Evolutionary conservation across 768 basidiomycete genomes (phyloP), one percentile per base, ranked within the genome.

Genomic region (Kwoniella sp.): DNA sequence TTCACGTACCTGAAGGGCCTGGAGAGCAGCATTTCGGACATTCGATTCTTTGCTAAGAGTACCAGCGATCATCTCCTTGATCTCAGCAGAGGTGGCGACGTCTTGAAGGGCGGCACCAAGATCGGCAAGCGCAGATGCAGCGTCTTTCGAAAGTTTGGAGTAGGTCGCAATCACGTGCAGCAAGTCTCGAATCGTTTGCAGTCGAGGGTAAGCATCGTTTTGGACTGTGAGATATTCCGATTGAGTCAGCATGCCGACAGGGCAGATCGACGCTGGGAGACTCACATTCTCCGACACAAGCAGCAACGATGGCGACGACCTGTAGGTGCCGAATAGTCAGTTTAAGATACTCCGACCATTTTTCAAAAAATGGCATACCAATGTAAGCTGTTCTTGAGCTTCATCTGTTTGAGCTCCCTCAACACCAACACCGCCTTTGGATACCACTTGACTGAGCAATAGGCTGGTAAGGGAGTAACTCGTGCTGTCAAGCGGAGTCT

Each of bases 1-100:
- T 17, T 13, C 17, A 34, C 82, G 26, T 53, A 92, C 93, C 85
- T 93, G 92, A 1, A 98, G 83, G 0, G 93, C 85, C 73, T 94
- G 93, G n/a, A 98, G 82, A 73, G 91, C 92, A 9, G 93, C 88
- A 73, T 89, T 90, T 17, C 95, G 86, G 1, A 90, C 91, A 73
- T 92, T 89, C 0, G 88, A 88, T 73, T 97, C 95, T 72, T 92
- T 91, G n/a, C 85, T 82, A 8, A 97, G 83, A 0, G 88, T 90
- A 1, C 93, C 92, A 11, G 78, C 81, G 25, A 97, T 82, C 47
- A 98, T 82, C 20, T 87, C 85, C 0, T 81, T 72, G 2, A 87
- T 83, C 76, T 99, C 95, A 20, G 83, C 85, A 13, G 75, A 71
- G 0, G 86, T 85, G 0, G 90, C 88, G 22, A 83, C 88, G 4